Base-by-base conservation (phyloP, 129 eudicot species). In the Daucus carota region DNA sequence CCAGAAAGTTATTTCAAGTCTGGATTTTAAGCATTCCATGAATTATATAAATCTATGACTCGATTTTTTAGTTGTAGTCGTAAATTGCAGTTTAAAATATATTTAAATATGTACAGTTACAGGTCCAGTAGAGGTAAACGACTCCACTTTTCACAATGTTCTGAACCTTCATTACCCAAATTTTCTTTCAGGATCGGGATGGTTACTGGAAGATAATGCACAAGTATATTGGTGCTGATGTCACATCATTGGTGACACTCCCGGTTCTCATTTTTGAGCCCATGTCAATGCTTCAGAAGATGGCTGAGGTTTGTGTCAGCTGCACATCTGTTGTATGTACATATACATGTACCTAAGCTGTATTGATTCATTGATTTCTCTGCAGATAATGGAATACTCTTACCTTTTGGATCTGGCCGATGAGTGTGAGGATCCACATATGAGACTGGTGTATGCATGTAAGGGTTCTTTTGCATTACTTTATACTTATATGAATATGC, bases 141-240 rank as follows among this genome's bases (percentile, higher is more conserved):
- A 28, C 29, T 54, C 29, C 14, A 0, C 63, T n/a, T 54, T 52
- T 22, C 9, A 52, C 13, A 60, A 67, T 45, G 32, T 73, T 50
- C 45, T 48, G 1, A 22, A 50, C 14, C 34, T 47, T 11, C 17
- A 5, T 20, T 22, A 68, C 40, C 76, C 15, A n/a, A 5, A 10
- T 75, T 6, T 72, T 76, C 60, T 82, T 70, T 42, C 87, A 93
- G 98, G 98, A 93, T 50, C 92, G 98, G 13, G 98, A 93, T 68
- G 76, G 97, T 78, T 90, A 91, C 78, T 91, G 97, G 97, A 93
- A 84, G 86, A 91, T 91, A 96, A 93, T 93, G 98, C 97, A 93
- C 79, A 90, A 87, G 77, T 93, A 93, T 69, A 67, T 93, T 31
- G 98, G 98, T 68, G 83, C 96, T 59, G 98, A 93, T 84, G 84